Base-by-base conservation (phyloP, 148 eudicot species). In the Chenopodium berlandieri region DNA sequence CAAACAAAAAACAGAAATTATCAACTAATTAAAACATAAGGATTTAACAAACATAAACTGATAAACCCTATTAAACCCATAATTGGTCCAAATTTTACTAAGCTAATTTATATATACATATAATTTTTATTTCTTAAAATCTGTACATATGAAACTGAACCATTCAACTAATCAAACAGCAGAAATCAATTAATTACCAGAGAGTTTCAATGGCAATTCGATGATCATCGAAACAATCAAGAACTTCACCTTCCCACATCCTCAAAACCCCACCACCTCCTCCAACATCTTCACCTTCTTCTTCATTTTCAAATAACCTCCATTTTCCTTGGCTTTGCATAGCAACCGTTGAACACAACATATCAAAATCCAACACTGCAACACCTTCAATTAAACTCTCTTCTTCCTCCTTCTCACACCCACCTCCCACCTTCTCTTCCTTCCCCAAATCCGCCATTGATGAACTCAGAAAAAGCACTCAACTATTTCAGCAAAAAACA, bases 221-320 rank as follows among this genome's bases (percentile, higher is more conserved):
- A 19, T 76, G 93, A 84, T 96, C 94, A 75, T 94, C 95, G 73
- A 92, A 91, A 83, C 95, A 96, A 86, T 96, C 97, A 82, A 96
- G 86, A 78, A 96, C 84, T 50, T 90, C 97, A 84, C 99, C 98
- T 87, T 96, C 99, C 99, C 99, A 96, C 99, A 96, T 88, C 89
- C 99, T 89, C 17, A 92, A 85, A 79, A 94, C 94, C 44, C 97
- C 90, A 75, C 76, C 88, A 68, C 85, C 88, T 4, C 83, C 88
- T 1, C 46, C 84, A 5, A 32, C 79, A 9, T 83, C 89, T 17
- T 75, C 84, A 10, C 66, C 85, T 12, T 80, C 89, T 13, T 83
- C 85, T 52, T 85, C 79, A 73, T 78, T 81, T 40, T 87, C 88
- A 76, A 90, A 78, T 65, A 84, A 84, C 30, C 77, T 87, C 94